Percentiles rank a stretch among this genome's conserved stretches.
Evolutionary conservation across 441 rosid species (phyloP).

Genomic region (Populus hybrid): DNA sequence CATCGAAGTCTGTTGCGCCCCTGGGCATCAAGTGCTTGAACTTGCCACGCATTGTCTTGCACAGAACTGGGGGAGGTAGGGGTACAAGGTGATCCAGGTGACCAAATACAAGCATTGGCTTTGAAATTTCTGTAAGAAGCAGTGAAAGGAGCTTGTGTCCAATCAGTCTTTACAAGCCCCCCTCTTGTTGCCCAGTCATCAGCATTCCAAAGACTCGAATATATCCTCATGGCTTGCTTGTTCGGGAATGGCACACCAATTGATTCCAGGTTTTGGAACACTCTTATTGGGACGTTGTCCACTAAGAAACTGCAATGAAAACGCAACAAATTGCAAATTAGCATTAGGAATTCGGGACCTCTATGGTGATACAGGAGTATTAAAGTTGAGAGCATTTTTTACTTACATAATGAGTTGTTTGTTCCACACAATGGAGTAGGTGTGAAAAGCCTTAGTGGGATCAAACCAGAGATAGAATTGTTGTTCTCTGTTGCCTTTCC

Average conservation of each 20-base stretch:
- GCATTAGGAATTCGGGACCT: not conserved
- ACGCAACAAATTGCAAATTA: not conserved
- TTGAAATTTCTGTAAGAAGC: no score
- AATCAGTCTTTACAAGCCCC: no score
- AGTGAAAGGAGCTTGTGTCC: no score
- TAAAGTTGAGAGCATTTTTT: not conserved
- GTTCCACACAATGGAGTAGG: constrained; percentile 55
- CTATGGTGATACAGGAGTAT: not conserved
- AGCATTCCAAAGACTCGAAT: no score
- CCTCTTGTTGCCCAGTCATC: no score
- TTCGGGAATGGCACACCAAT: no score
- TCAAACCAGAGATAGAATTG: constrained; percentile 64
- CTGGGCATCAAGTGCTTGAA: not conserved
- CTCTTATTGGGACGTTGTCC: no score
- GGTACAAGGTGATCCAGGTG: no score
- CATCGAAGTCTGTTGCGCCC: constrained; percentile 1
- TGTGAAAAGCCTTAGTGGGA: constrained; percentile 51
- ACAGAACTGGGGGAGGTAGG: not conserved
- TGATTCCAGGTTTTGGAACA: no score
- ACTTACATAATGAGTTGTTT: constrained; percentile 36
- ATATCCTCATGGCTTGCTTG: no score
- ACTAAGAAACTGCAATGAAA: no score
- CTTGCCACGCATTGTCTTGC: not conserved
- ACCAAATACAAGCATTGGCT: no score
- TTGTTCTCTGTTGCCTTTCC: not conserved